Base-by-base conservation (phyloP, 2,329 filamentous ascomycete species). In the Diaporthe citri region DNA sequence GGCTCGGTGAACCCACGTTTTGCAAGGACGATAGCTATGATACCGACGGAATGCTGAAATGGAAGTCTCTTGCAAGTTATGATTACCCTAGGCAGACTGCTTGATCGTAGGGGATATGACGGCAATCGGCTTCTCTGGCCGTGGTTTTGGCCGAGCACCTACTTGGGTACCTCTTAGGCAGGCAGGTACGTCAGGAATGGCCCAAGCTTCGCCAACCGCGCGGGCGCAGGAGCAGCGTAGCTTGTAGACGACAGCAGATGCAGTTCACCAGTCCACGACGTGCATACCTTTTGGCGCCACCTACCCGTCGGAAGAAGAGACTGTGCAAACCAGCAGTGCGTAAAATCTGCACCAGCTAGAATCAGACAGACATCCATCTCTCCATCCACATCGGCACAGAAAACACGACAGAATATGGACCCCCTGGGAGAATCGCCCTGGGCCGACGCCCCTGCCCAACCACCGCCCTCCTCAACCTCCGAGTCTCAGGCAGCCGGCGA, bases 401-500 rank as follows among this genome's bases (percentile, higher is more conserved):
- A 31, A 8, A 17, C 13, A 41, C 46, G 7, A 55, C 34, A 56
- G 41, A 57, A 43, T 74, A 88, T 88, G 87, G 87, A 88, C 78
- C 81, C 82, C 67, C 84, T 88, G 77, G 86, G 88, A 81, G 86
- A 89, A 79, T 88, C 88, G 72, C 88, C 88, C 25, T 90, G 88
- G 88, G 88, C 87, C 79, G 88, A 89, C 80, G 84, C 86, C 48
- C 80, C 80, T 78, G 78, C 78, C 74, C 78, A 80, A 78, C 78
- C 52, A 74, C 76, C 71, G 36, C 48, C 66, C 56, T 59, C 70
- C 51, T n/a, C 74, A 15, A 62, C 81, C 71, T 83, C 84, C 74
- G 80, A 84, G 67, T 73, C 79, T 25, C 76, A 78, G 34, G 75
- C 80, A 59, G 56, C 73, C 72, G 76, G 76, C 77, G 82, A 84